These are phyloP conservation scores for Acidiella bohemica DNA, from an alignment of 495 filamentous ascomycete genomes.

Conservation along the genomic window DNA sequence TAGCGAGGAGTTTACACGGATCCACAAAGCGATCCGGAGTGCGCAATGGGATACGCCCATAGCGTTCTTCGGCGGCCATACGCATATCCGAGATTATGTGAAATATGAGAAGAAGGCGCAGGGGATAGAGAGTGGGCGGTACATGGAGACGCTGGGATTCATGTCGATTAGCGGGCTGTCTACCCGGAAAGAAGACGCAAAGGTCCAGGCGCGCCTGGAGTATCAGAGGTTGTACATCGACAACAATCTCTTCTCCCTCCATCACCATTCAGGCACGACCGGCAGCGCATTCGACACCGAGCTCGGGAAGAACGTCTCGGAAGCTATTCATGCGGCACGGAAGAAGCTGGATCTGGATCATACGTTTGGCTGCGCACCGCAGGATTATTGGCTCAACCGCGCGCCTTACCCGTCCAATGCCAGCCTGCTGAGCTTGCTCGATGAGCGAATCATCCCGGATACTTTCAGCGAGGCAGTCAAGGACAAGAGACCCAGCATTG, in stretches of 20 bases:
- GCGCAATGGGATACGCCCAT: constrained; percentile 70
- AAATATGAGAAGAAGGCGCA: constrained; percentile 69
- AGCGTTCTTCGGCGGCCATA: constrained; percentile 86
- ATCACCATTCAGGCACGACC: constrained; percentile 67
- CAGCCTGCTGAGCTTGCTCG: constrained; percentile 73
- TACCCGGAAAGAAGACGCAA: constrained; percentile 28
- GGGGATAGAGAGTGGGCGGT: constrained; percentile 79
- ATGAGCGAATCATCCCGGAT: constrained; percentile 55
- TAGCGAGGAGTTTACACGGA: constrained; percentile 59
- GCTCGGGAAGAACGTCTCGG: constrained; percentile 58
- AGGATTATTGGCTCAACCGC: constrained; percentile 66
- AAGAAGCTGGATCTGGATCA: constrained; percentile 57
- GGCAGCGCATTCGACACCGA: constrained; percentile 60
- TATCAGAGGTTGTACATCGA: constrained; percentile 84
- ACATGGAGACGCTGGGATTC: constrained; percentile 97
- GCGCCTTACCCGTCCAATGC: constrained; percentile 51
- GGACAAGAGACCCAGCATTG: constrained; percentile 42
- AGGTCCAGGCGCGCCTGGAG: constrained; percentile 30
- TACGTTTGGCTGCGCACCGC: constrained; percentile 69
- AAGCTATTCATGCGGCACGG: constrained; percentile 56
- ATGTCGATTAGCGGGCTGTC: constrained; percentile 68
- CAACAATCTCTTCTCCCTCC: constrained; percentile 77
- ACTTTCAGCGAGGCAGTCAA: constrained; percentile 26
- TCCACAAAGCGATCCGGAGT: constrained; percentile 68
- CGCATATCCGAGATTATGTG: constrained; percentile 75